Conservation (phyloP, 495 filamentous ascomycete species). For the Penicillium mononematosum region DNA sequence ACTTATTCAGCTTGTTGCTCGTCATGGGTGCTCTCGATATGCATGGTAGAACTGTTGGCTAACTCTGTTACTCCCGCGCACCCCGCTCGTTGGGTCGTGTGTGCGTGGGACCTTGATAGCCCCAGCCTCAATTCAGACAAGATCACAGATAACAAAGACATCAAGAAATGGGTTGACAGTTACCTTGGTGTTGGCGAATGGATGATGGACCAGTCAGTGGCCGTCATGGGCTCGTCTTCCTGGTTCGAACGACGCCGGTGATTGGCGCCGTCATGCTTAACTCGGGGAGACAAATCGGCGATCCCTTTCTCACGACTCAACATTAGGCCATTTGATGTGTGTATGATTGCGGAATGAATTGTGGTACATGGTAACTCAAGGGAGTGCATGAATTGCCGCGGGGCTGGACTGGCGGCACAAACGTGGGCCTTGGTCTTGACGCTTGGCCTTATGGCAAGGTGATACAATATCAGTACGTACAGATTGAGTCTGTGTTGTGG, state of each 20-base stretch:
- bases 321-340: slow-evolving; percentile 10
- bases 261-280: slow-evolving; percentile 19
- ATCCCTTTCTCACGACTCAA: slow-evolving; percentile 15
- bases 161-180: slow-evolving; percentile 88
- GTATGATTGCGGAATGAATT: not conserved
- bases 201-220: slow-evolving; percentile 97
- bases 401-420: not conserved
- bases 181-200: slow-evolving; percentile 96
- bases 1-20: not conserved
- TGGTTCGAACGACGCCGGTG: slow-evolving; percentile 89
- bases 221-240: slow-evolving; percentile 77
- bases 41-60: slow-evolving; percentile 19
- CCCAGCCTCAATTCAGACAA: slow-evolving; percentile 86
- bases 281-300: slow-evolving; percentile 6
- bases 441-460: not conserved
- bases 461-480: slow-evolving; percentile 8
- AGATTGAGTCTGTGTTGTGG: not conserved
- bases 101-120: slow-evolving; percentile 48
- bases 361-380: not conserved
- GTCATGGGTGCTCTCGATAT: not conserved
- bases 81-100: slow-evolving; percentile 30
- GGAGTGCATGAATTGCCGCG: not conserved
- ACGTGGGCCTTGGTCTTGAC: not conserved
- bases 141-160: slow-evolving; percentile 77
- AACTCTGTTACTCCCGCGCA: slow-evolving; percentile 38